A percentile compares a stretch with the other conserved stretches of the same genome.
Conservation (phyloP, 768 basidiomycete genomes). For the Collybia sordida region DNA sequence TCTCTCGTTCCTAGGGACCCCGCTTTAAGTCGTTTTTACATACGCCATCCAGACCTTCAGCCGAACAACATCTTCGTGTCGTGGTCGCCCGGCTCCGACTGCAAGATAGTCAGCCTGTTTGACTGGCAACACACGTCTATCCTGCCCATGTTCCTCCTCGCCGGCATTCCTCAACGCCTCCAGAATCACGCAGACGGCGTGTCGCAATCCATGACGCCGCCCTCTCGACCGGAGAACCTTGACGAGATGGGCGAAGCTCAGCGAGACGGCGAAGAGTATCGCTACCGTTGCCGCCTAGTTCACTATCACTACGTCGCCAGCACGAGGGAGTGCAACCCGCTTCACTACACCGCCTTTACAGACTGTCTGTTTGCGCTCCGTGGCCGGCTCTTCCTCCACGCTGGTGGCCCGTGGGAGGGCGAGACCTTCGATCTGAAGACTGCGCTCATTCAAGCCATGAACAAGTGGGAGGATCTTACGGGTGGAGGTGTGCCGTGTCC, state of each 20-base stretch:
- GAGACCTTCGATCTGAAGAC: slow-evolving; percentile 47
- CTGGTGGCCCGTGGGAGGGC: slow-evolving; percentile 49
- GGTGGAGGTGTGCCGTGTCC: slow-evolving; percentile 41
- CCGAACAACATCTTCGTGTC: slow-evolving; percentile 48
- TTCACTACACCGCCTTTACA: slow-evolving; percentile 37
- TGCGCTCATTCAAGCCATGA: slow-evolving; percentile 41
- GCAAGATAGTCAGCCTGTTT: slow-evolving; percentile 39
- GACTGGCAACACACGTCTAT: slow-evolving; percentile 60
- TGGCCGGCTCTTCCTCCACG: slow-evolving; percentile 41
- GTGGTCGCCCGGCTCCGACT: slow-evolving; percentile 41
- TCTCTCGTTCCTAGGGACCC: slow-evolving; percentile 43
- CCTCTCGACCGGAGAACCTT: slow-evolving; percentile 42
- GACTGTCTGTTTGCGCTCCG: slow-evolving; percentile 34
- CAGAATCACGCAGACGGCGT: slow-evolving; percentile 47
- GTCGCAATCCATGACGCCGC: slow-evolving; percentile 36
- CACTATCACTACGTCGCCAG: slow-evolving; percentile 48
- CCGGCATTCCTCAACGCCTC: slow-evolving; percentile 39
- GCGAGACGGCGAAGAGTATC: slow-evolving; percentile 26
- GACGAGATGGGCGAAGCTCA: slow-evolving; percentile 38
- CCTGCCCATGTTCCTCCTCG: slow-evolving; percentile 50
- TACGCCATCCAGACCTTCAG: slow-evolving; percentile 55
- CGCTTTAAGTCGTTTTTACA: slow-evolving; percentile 40
- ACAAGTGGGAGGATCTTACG: slow-evolving; percentile 41
- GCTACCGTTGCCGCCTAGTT: slow-evolving; percentile 46
- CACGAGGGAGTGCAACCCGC: slow-evolving; percentile 44